Evolutionary conservation across 164 flowering plant genomes (phyloP), one percentile per base, ranked within the genome.

Genomic region (Magnolia kwangsiensis): DNA sequence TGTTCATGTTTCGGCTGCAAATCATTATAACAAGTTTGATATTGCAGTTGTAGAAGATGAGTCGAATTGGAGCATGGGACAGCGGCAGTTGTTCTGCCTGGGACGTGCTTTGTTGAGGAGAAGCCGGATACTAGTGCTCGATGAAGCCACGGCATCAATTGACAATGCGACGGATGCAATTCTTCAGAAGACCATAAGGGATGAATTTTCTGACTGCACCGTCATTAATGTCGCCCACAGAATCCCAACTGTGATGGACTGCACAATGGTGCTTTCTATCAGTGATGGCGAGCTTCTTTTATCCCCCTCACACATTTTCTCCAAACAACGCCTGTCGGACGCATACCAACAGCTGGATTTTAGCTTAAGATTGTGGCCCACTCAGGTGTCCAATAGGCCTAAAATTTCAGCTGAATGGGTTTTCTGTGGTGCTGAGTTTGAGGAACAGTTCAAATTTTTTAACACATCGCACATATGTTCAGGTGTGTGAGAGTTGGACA

Each of bases 41-140:
- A 51, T 58, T 76, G 78, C 88, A 91, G 95, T 92, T 19, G 72
- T 78, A 19, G 84, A 89, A 63, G 92, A 87, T 75, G 96, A 92
- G 61, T 83, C 86, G 23, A 90, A 92, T 67, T 92, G 94, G 94
- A 92, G 96, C 83, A 82, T 87, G 90, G 95, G 91, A 19, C 95
- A 88, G 76, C 67, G 91, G 1, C 93, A 90, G 29, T 72, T 89
- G 24, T 89, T 92, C 69, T 89, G 94, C 75, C 77, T 90, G 72
- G 96, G 95, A 11, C 89, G 93, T 8, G 90, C 89, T 8, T 63
- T 91, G 63, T 74, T 90, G 50, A 85, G 85, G 79, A 87, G 88
- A 84, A 84, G 90, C 77, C 67, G 78, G 50, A 85, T 90, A 51
- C 78, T 90, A 20, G 89, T 90, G 24, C 90, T 91, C 11, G 96